A percentile compares a stretch with the other conserved stretches of the same genome.
phyloP scores from a whole-genome alignment of 495 filamentous ascomycete species.

The Aspergillus ostianus region DNA sequence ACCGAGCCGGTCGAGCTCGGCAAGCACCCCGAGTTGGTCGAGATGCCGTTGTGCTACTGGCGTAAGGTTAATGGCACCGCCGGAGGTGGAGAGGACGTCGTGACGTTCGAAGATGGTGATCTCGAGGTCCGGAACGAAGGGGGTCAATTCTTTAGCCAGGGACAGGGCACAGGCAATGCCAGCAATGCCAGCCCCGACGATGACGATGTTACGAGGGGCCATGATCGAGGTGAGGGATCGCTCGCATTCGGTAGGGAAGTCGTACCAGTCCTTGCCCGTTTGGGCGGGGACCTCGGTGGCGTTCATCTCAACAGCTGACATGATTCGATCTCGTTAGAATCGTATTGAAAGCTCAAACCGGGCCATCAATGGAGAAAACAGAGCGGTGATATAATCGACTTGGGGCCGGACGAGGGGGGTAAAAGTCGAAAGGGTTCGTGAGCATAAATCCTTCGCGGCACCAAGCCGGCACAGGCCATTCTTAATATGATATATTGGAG shows the following conservation, averaged over 20 bases:
- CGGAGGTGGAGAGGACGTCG: conserved; percentile 53
- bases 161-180: conserved; percentile 55
- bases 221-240: conserved; percentile 12
- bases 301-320: conserved; percentile 9
- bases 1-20: conserved; percentile 43
- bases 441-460: not conserved
- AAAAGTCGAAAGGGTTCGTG: not conserved
- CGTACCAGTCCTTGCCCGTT: conserved; percentile 10
- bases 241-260: conserved; percentile 11
- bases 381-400: not conserved
- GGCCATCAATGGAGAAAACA: not conserved
- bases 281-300: conserved; percentile 5
- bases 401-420: not conserved
- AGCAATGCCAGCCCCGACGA: conserved; percentile 57
- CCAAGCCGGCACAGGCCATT: conserved; percentile 1
- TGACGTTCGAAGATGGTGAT: conserved; percentile 60
- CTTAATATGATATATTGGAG: not conserved
- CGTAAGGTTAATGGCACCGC: conserved; percentile 62
- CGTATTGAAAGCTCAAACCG: not conserved
- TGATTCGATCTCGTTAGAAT: not conserved
- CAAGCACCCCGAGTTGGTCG: conserved; percentile 52
- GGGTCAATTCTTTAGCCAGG: conserved; percentile 46
- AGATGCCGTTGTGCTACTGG: conserved; percentile 60
- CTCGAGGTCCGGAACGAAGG: conserved; percentile 40
- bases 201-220: conserved; percentile 38